Base-by-base conservation (phyloP, 257 asterid genomes). In the Solanum clarkiae region DNA sequence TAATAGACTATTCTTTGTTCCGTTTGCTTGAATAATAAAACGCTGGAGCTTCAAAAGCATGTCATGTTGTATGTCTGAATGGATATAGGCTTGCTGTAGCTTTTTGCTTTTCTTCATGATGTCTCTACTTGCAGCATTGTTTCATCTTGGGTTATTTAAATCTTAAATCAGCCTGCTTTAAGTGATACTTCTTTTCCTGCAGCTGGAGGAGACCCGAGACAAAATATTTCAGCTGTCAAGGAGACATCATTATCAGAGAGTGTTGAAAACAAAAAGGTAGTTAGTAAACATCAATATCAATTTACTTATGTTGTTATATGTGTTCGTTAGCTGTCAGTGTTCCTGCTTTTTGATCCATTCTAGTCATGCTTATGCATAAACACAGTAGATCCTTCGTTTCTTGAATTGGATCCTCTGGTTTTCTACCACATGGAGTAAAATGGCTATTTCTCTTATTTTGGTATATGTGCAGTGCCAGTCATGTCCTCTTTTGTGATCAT, bases 191-290 rank as follows among this genome's bases (percentile, higher is more conserved):
- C 45, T 75, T 49, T 75, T 75, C 82, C 82, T 5, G 44, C 82
- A 75, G 82, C 62, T 49, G 82, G 82, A 75, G 82, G 82, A 75
- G 82, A 75, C n/a, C 56, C 14, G 45, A 8, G 20, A 18, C 44
- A 49, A 14, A 75, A 51, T 4, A 49, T 49, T 24, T 51, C 86
- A 49, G 32, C 81, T 36, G 49, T 47, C 18, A 68, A 83, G 86
- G 86, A 83, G 81, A 32, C 54, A 49, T 57, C 79, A 51, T 68
- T 42, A 68, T 51, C 32, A 68, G 86, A 53, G 40, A 68, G 68
- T 56, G 75, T 47, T 83, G 81, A 83, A 57, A 71, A 68, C 80
- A 53, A 22, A 83, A 83, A 51, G 68, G 40, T 83, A 83, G 86
- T 83, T 44, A 68, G 68, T 83, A 22, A 56, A 83, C 62, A 68